Base-by-base conservation (phyloP, 257 asterid genomes). In the Nicotiana noctiflora region DNA sequence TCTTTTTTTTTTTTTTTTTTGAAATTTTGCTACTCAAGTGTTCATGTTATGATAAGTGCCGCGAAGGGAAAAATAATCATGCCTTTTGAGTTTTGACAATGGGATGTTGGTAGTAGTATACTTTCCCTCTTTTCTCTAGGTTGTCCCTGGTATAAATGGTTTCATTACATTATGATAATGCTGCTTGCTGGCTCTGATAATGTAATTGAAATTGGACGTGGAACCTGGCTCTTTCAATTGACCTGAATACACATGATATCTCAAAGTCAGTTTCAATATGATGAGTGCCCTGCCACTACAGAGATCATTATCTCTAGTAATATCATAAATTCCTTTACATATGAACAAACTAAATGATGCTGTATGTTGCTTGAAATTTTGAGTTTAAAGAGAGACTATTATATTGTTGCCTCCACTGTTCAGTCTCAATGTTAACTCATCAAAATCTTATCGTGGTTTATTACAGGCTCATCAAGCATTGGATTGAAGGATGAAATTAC, bases 401-500 rank as follows among this genome's bases (percentile, higher is more conserved):
- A n/a, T 21, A 25, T 8, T 55, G 56, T 37, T 23, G 53, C 29
- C 75, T 40, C 12, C 59, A 21, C 21, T 19, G 57, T 79, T 61
- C 40, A 29, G 23, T 79, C 44, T 27, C 27, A 14, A 25, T 63
- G 8, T 37, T 27, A 49, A 79, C 55, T 63, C 76, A 74, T 18
- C 52, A 5, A 25, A 32, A 21, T 68, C 8, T 27, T 5, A 76
- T 57, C 25, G 56, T 79, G 77, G 61, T 81, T 83, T 74, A 12
- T 62, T 61, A 18, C 92, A 96, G 99, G 99, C 86, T 96, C 99
- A 3, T 94, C 99, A 17, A 92, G 92, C 84, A 96, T 96, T 74
- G 88, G 89, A 61, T 81, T 93, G 92, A 95, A 95, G 96, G 98
- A 95, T 79, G 99, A 95, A 80, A 86, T 95, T 67, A 95, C 99